Evolutionary conservation across 1,284 basidiomycete genomes (phyloP), one percentile per base, ranked within the genome.

Genomic region (Afroboletus lepidellus): DNA sequence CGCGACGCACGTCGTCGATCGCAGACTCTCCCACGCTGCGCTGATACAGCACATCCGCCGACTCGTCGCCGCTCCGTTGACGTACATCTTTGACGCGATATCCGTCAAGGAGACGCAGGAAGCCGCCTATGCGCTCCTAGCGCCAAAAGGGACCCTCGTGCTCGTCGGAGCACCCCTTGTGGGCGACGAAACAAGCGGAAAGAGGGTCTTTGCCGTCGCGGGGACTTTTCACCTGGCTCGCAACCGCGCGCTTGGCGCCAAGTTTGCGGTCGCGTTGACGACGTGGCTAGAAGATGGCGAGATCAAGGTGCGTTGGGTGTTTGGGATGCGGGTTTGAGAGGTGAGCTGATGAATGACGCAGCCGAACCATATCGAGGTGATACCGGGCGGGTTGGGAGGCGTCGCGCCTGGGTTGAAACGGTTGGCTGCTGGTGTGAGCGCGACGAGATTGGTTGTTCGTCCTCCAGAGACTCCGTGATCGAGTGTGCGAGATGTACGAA

Each of bases 1-100:
- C 8, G 77, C 74, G 3, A 74, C 73, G 2, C 72, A 73, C 30
- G 60, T 72, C 50, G 60, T 78, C 56, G 71, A 71, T 47, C 66
- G 72, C 29, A 56, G 50, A 3, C 53, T 65, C 5, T n/a, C 54
- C 13, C n/a, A 34, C 1, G 29, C 20, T 1, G 39, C 33, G 4
- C 49, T 65, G 12, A 16, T 30, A 3, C 21, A 46, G 9, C 41
- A 36, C 4, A 20, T 63, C 29, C 33, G 33, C 3, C 20, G 43
- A 12, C 33, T 59, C 24, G 45, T 45, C 5, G 3, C 3, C 1
- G 11, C 2, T 1, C 50, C 48, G 3, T 6, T 59, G 20, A 45
- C 21, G 9, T 56, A 60, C 32, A 39, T 52, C 6, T 63, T 63
- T 41, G 60, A 65, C 12, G 50, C 58, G 5, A 42, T 63, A 8